phyloP scores from a whole-genome alignment of 2,329 filamentous ascomycete genomes.

The Alternaria angustiovoidea region DNA sequence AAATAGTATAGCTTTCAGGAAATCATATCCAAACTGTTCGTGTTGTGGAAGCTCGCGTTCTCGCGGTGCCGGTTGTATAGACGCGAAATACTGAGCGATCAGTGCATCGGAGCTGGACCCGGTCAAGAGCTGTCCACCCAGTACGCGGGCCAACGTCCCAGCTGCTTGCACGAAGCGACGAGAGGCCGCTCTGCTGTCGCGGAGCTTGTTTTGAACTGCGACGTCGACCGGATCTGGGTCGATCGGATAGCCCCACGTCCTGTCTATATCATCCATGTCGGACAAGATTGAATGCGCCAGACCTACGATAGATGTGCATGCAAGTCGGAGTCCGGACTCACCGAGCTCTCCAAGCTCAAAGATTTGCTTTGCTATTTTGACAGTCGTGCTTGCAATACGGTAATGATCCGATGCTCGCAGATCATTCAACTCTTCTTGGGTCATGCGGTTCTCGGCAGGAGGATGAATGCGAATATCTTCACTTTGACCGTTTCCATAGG shows the following conservation, averaged over 20 bases:
- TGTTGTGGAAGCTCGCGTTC: constrained; percentile 46
- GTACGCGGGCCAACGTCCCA: constrained; percentile 63
- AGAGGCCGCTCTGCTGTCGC: constrained; percentile 63
- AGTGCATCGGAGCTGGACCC: constrained; percentile 49
- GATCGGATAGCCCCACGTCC: constrained; percentile 67
- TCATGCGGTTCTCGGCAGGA: constrained; percentile 35
- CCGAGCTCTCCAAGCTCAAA: constrained; percentile 58
- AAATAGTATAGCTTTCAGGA: constrained; percentile 68
- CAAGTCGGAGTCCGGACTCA: constrained; percentile 52
- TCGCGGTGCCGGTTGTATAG: constrained; percentile 56
- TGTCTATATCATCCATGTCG: constrained; percentile 65
- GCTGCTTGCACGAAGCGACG: constrained; percentile 70
- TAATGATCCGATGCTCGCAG: constrained; percentile 64
- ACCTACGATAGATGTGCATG: constrained; percentile 51
- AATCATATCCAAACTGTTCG: constrained; percentile 69
- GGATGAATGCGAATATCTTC: constrained; percentile 64
- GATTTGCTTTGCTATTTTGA: constrained; percentile 63
- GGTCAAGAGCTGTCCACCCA: constrained; percentile 63
- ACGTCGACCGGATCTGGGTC: constrained; percentile 63
- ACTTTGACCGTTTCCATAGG: constrained; percentile 67
- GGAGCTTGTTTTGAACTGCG: constrained; percentile 63
- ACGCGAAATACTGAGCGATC: constrained; percentile 57
- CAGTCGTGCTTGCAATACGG: constrained; percentile 63
- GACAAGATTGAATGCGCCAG: constrained; percentile 56
- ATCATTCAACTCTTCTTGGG: constrained; percentile 54